phyloP scores from a whole-genome alignment of 1,284 basidiomycete genomes.

The Sutorius eximius region DNA sequence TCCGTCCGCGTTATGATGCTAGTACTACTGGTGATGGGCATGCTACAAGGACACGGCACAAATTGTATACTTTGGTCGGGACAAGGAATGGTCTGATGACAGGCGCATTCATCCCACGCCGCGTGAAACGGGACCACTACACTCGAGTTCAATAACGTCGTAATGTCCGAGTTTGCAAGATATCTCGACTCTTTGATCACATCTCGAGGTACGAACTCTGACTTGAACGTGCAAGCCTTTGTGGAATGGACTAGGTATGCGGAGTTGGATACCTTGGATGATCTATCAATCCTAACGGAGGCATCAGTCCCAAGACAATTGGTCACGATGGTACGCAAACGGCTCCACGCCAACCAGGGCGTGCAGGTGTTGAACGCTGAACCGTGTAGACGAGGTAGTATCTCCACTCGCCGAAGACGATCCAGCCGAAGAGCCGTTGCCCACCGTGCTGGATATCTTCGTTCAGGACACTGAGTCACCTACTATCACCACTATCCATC shows the following conservation, averaged over 20 bases:
- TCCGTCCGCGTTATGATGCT: not conserved
- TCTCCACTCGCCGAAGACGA: slow-evolving; percentile 14
- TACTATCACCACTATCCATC: slow-evolving; percentile 6
- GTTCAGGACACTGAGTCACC: not conserved
- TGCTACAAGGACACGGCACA: not conserved
- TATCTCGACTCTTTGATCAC: slow-evolving; percentile 27
- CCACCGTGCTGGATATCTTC: slow-evolving; percentile 35
- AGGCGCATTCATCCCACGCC: slow-evolving; percentile 12
- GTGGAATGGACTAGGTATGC: slow-evolving; percentile 30
- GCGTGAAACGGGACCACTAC: not conserved
- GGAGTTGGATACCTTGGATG: slow-evolving; percentile 3
- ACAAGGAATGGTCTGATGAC: not conserved
- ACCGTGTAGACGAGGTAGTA: slow-evolving; percentile 16
- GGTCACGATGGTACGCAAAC: slow-evolving; percentile 18
- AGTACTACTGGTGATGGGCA: not conserved
- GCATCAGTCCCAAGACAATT: slow-evolving; percentile 19
- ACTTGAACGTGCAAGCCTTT: slow-evolving; percentile 18
- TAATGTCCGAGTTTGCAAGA: slow-evolving; percentile 25
- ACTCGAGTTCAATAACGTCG: not conserved
- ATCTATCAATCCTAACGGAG: slow-evolving; percentile 15
- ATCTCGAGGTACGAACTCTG: slow-evolving; percentile 9
- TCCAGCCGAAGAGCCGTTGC: slow-evolving; percentile 16
- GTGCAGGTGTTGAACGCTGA: slow-evolving; percentile 6
- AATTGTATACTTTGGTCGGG: not conserved
- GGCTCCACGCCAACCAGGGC: not conserved